Evolutionary conservation across 768 basidiomycete genomes (phyloP).

Genomic region (Crepidotus variabilis): DNA sequence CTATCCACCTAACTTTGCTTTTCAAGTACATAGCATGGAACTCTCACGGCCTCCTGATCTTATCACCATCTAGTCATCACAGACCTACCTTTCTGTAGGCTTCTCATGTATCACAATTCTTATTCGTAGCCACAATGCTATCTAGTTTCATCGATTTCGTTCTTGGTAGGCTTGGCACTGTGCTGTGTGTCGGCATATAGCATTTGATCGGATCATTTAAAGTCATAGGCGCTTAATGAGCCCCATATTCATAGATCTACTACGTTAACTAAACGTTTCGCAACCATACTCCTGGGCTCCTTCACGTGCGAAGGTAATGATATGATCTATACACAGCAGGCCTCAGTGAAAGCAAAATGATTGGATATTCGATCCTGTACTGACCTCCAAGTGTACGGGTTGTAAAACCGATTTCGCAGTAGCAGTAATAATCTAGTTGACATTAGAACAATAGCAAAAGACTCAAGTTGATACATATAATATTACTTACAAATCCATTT

Average conservation of each 20-base stretch:
- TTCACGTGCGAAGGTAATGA: slow-evolving; percentile 62
- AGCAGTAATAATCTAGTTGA: slow-evolving; percentile 41
- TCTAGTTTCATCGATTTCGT: no score
- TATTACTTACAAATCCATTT: slow-evolving; percentile 65
- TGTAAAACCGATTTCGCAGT: slow-evolving; percentile 73
- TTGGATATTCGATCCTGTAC: slow-evolving; percentile 16
- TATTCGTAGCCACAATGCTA: no score
- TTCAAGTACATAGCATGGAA: no score
- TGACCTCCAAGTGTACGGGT: slow-evolving; percentile 61
- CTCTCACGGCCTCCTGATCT: no score
- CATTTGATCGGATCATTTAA: neutral
- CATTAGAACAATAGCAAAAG: neutral
- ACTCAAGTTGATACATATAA: neutral
- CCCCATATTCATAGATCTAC: slow-evolving; percentile 6
- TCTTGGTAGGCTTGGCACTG: no score
- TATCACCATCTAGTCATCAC: no score
- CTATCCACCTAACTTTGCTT: no score
- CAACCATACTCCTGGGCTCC: slow-evolving; percentile 60
- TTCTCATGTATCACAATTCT: no score
- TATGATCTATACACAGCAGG: slow-evolving; percentile 43
- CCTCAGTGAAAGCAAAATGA: neutral
- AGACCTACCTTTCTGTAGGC: no score
- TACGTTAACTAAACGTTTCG: slow-evolving; percentile 33
- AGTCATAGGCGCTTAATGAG: neutral
- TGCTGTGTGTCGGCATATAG: neutral